phyloP scores from a whole-genome alignment of 2,329 filamentous ascomycete genomes.

The Cladosporium phlei region DNA sequence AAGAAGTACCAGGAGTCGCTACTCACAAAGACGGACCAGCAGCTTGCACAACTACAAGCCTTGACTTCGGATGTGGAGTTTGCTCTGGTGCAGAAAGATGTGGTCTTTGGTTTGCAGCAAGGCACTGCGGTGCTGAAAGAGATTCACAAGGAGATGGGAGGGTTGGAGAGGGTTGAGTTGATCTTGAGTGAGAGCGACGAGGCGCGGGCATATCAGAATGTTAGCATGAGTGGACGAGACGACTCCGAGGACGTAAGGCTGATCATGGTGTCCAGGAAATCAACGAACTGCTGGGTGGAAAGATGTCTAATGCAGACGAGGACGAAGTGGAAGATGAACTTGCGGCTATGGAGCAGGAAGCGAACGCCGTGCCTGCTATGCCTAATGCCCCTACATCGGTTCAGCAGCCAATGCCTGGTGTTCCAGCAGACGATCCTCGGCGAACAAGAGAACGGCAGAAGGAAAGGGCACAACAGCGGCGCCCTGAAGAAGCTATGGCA shows the following conservation, averaged over 20 bases:
- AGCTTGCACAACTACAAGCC: constrained; percentile 89
- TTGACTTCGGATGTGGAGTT: constrained; percentile 89
- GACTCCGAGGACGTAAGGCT: not conserved
- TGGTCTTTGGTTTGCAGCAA: constrained; percentile 86
- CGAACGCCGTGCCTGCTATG: constrained; percentile 37
- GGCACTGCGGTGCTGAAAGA: constrained; percentile 83
- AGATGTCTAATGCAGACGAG: constrained; percentile 90
- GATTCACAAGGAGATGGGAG: constrained; percentile 94
- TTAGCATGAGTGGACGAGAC: constrained; percentile 36
- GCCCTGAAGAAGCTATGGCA: constrained; percentile 8
- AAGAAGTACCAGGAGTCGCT: constrained; percentile 97
- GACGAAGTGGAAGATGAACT: constrained; percentile 97
- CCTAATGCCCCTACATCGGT: constrained; percentile 36
- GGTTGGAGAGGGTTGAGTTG: constrained; percentile 88
- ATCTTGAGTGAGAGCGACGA: constrained; percentile 90
- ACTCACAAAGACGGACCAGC: constrained; percentile 80
- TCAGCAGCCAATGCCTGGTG: constrained; percentile 26
- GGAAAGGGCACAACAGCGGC: constrained; percentile 6
- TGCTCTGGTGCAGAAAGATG: constrained; percentile 92
- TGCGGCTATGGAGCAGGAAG: constrained; percentile 68
- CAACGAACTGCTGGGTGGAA: constrained; percentile 80
- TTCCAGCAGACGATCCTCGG: constrained; percentile 16
- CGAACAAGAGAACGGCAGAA: constrained; percentile 13
- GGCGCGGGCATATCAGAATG: constrained; percentile 84
- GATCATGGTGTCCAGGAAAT: constrained; percentile 61